phyloP scores from a whole-genome alignment of 768 basidiomycete species.

The Lactarius hatsudake region DNA sequence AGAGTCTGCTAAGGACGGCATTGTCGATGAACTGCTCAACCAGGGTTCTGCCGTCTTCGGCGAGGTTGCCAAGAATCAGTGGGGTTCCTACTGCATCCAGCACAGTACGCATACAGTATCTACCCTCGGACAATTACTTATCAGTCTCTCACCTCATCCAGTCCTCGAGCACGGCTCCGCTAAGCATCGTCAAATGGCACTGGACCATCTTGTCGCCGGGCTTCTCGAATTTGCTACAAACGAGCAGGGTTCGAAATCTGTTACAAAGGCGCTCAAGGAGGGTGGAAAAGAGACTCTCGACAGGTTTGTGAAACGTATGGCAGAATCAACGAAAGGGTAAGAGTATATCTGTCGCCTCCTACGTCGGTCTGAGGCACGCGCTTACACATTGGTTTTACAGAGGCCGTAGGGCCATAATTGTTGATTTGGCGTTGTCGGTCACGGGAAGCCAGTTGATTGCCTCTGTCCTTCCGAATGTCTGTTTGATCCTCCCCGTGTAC shows the following conservation, averaged over 20 bases:
- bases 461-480: slow-evolving; percentile 71
- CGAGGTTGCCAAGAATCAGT: slow-evolving; percentile 82
- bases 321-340: slow-evolving; percentile 80
- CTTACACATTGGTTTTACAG: slow-evolving; percentile 33
- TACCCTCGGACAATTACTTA: slow-evolving; percentile 4
- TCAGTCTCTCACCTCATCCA: slow-evolving; percentile 32
- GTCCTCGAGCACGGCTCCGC: slow-evolving; percentile 84
- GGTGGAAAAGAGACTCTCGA: slow-evolving; percentile 75
- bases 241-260: slow-evolving; percentile 85
- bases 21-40: slow-evolving; percentile 79
- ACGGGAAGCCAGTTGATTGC: slow-evolving; percentile 87
- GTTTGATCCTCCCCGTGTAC: slow-evolving; percentile 27
- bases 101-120: slow-evolving; percentile 55
- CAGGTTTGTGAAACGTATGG: slow-evolving; percentile 75
- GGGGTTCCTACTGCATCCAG: slow-evolving; percentile 86
- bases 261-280: slow-evolving; percentile 84
- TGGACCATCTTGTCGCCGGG: slow-evolving; percentile 76
- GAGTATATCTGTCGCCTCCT: slow-evolving; percentile 23
- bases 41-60: slow-evolving; percentile 64
- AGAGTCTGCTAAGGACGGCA: slow-evolving; percentile 78
- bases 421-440: slow-evolving; percentile 78
- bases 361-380: neutral
- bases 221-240: slow-evolving; percentile 76
- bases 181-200: slow-evolving; percentile 67
- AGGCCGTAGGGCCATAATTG: slow-evolving; percentile 78